Percentiles rank a stretch among this genome's conserved stretches.
phyloP scores from a whole-genome alignment of 495 filamentous ascomycete species.

The Lepraria neglecta region DNA sequence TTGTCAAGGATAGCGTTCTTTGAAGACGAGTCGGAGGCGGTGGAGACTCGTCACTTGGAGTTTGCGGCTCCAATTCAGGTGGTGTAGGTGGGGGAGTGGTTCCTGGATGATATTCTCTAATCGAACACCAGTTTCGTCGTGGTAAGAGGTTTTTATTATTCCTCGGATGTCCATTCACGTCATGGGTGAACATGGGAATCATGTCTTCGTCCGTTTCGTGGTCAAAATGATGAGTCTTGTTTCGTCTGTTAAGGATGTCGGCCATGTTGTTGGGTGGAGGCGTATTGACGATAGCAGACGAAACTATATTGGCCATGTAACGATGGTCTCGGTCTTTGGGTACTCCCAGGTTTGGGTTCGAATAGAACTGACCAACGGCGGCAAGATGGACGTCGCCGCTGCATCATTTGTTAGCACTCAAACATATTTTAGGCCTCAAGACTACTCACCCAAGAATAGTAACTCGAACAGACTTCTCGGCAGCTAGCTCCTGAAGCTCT shows the following conservation, averaged over 20 bases:
- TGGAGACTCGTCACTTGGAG: conserved; percentile 39
- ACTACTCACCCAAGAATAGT: conserved; percentile 66
- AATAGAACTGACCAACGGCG: conserved; percentile 90
- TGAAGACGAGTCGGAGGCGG: conserved; percentile 43
- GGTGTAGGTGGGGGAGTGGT: conserved; percentile 64
- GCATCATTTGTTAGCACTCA: conserved; percentile 23
- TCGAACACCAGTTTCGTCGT: conserved; percentile 87
- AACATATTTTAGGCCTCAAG: not conserved
- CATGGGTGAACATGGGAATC: conserved; percentile 83
- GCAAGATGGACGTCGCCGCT: conserved; percentile 91
- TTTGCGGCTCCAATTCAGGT: conserved; percentile 35
- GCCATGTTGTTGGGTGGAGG: conserved; percentile 85
- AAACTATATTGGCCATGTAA: conserved; percentile 88
- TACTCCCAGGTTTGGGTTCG: conserved; percentile 69
- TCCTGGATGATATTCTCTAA: conserved; percentile 68
- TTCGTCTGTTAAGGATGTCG: conserved; percentile 86
- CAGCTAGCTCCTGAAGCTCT: conserved; percentile 83
- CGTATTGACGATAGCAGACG: conserved; percentile 85
- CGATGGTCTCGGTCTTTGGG: conserved; percentile 81
- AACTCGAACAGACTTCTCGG: conserved; percentile 82
- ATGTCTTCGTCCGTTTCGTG: conserved; percentile 76
- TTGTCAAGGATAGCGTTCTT: conserved; percentile 58
- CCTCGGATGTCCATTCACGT: conserved; percentile 79
- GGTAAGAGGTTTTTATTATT: conserved; percentile 91
- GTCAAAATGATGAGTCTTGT: conserved; percentile 87